Base-by-base conservation (phyloP, 2,329 filamentous ascomycete species). In the Beauveria scarabaeidicola region DNA sequence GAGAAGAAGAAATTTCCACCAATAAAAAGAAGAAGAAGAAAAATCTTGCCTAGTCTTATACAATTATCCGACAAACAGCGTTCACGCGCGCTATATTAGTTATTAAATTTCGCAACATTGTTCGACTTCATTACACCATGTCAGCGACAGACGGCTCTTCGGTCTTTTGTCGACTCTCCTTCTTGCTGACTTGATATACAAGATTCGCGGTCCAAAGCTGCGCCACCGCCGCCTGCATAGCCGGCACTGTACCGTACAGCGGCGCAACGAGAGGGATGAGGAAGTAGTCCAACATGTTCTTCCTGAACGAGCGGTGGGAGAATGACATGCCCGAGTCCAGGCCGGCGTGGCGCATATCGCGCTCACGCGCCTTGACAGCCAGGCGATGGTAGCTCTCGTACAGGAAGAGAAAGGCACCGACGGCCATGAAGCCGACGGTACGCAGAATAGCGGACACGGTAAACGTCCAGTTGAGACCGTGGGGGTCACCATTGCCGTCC, bases 161-260 rank as follows among this genome's bases (percentile, higher is more conserved):
- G 36, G 75, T 72, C 63, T 78, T 72, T 69, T 81, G 76, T 60
- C 81, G 73, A 2, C 78, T 81, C 66, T 84, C 81, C 69, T 90
- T 90, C 72, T 85, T 84, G 74, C 85, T 89, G 66, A 90, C 87
- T 0, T 84, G 81, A 71, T 90, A 90, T 11, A 87, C 84, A 64
- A 90, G 69, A 59, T 87, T 78, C 38, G 86, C 75, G 0, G 84
- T 88, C 81, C 85, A 90, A 67, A 90, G 83, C 69, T 90, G 87
- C 67, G 79, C 82, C 58, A 89, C 72, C 63, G 87, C 82, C 2
- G 87, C 87, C 63, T 89, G 85, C 5, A 85, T 77, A 47, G 84
- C 83, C 0, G 87, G 87, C 19, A 89, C 80, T 0, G 85, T 81
- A 19, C 87, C 87, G 65, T 85, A 90, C 3, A 89, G 65, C 1